Evolutionary conservation across 441 rosid species (phyloP).

Genomic region (Dalechampia spathulata): DNA sequence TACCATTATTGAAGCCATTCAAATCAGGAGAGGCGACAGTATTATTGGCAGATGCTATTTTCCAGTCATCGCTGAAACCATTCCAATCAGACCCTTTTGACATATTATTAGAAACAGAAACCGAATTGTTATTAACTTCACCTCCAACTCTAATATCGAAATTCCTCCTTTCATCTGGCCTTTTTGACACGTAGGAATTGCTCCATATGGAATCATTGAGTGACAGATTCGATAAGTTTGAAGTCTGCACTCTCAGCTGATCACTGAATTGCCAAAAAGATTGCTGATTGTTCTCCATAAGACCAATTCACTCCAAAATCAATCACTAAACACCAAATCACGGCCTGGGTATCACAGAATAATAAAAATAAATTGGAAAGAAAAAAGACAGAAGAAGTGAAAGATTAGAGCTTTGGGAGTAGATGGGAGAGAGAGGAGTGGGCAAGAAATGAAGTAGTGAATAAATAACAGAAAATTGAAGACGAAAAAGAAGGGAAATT

Average conservation of each 20-base stretch:
- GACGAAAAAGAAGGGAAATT: conserved; percentile 24
- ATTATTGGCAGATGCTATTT: not conserved
- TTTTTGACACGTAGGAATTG: conserved; percentile 33
- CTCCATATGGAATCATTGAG: conserved; percentile 89
- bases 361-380: not conserved
- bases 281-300: conserved; percentile 71
- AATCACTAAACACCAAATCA: not conserved
- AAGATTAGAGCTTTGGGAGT: not conserved
- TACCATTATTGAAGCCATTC: conserved; percentile 25
- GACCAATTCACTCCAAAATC: conserved; percentile 1
- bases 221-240: conserved; percentile 59
- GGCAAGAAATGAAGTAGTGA: conserved; percentile 12
- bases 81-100: conserved; percentile 18
- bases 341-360: not conserved
- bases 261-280: conserved; percentile 93
- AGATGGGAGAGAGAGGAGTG: not conserved
- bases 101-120: not conserved
- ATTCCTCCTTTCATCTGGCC: conserved; percentile 58
- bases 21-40: conserved; percentile 16
- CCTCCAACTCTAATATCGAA: conserved; percentile 70
- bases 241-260: conserved; percentile 55
- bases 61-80: conserved; percentile 23
- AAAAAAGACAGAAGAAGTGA: not conserved
- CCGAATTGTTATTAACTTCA: conserved; percentile 25
- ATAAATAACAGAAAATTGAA: no score